Evolutionary conservation across 352 stramenopile species (phyloP), one percentile per base, ranked within the genome.

Genomic region (Phytophthora vignae): DNA sequence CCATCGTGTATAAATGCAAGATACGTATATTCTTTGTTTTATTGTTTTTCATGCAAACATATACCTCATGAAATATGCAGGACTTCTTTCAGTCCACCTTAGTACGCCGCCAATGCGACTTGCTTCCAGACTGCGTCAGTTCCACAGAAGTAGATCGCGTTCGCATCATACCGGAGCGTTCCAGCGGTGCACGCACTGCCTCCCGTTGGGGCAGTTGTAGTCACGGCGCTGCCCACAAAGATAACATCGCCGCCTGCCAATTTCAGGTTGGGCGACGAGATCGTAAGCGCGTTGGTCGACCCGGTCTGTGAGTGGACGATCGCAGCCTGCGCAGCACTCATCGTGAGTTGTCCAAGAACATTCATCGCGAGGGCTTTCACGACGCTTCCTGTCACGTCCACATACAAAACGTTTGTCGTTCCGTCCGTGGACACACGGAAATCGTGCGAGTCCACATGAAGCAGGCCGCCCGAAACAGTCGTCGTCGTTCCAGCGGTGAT

Each of bases 401-500:
- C 81, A 49, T 71, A 68, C 38, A 88, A 72, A 27, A 84, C 69
- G 31, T 85, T 54, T 40, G 42, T 64, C 22, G 54, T 49, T 49
- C n/a, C 52, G 48, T 58, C 56, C 42, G 67, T 68, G 22, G 76
- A 84, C 15, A 86, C 78, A 7, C 57, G 69, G 57, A 89, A 76
- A 54, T 84, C 62, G 36, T 88, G 67, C 48, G 74, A 82, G 54
- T 87, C 78, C 21, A 92, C 79, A 46, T 82, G 64, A 56, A 92
- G 71, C 10, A 58, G 33, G 11, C 79, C 83, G 14, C 80, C 81
- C 10, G 75, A 65, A 64, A 92, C 59, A 33, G 77, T 77, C 11
- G 83, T 91, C 15, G 66, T 77, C 25, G 70, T 65, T 14, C 73
- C 77, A 2, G 40, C 40, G 15, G 81, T 76, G 14, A 92, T 88